These are phyloP conservation scores for Aspergillus funiculosus DNA, from an alignment of 495 filamentous ascomycete species.

Conservation along the genomic window DNA sequence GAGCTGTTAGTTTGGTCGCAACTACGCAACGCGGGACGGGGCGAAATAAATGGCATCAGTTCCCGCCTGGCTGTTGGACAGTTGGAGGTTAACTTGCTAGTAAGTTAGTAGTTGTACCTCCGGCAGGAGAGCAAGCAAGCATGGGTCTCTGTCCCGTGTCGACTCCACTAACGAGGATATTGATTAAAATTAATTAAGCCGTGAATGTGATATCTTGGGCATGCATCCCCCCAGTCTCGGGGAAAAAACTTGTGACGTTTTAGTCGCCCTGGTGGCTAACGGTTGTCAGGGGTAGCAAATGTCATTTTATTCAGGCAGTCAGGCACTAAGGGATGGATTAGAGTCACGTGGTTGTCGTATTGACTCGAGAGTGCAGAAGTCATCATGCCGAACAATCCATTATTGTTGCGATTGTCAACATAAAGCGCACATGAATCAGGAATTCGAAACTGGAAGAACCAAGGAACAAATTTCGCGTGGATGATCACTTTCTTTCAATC, in stretches of 20 bases:
- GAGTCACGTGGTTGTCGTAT: not conserved
- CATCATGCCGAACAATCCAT: not conserved
- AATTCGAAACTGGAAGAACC: not conserved
- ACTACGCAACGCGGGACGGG: conserved; percentile 9
- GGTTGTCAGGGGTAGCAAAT: conserved; percentile 7
- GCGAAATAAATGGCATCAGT: conserved; percentile 8
- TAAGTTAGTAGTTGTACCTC: too few species aligned
- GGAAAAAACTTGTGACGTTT: too few species aligned
- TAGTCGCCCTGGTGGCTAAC: not conserved
- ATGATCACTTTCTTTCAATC: not conserved
- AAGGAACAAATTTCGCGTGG: not conserved
- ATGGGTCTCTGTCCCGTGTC: conserved; percentile 5
- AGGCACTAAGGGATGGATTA: conserved; percentile 5
- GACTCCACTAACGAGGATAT: conserved; percentile 1
- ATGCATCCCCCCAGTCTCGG: not conserved
- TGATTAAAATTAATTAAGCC: conserved; percentile 6
- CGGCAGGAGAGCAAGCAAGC: not conserved
- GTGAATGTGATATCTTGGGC: not conserved
- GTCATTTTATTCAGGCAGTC: conserved; percentile 2
- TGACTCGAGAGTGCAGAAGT: not conserved
- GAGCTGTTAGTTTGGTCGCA: not conserved
- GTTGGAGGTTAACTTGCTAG: too few species aligned
- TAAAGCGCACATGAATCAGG: not conserved
- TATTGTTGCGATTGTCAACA: not conserved
- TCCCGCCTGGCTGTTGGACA: not conserved